Evolutionary conservation across 257 asterid genomes (phyloP), one percentile per base, ranked within the genome.

Genomic region (Mitragyna speciosa): DNA sequence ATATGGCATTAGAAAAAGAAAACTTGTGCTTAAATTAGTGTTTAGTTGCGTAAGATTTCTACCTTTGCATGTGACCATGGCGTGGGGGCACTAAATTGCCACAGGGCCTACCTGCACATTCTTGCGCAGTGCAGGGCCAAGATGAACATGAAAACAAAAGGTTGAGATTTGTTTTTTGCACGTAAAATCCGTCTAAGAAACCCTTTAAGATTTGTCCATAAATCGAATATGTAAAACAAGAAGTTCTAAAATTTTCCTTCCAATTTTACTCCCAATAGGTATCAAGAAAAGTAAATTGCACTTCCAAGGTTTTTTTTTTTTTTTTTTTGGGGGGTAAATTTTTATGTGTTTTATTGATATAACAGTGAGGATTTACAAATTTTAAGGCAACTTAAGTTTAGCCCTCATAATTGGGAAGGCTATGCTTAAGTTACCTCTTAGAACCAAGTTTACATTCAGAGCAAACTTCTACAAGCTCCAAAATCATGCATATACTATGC

Each of bases 11-110:
- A 78, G 17, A 28, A 41, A 26, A 69, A 5, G 4, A 12, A 2
- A 70, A 59, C 47, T 70, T 71, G 30, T n/a, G 52, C 52, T 66
- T 79, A 79, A 79, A 70, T 26, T 70, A 79, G 20, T 26, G 72
- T 30, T 71, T 79, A 58, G 65, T 30, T 30, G 77, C 51, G 36
- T 43, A 2, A 71, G 70, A 67, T 28, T 31, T 64, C 41, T 16
- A 24, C 20, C 12, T 26, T 56, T 78, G 72, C 82, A 78, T 78
- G 82, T 78, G 82, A 70, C 24, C 7, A 24, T 78, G n/a, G 71
- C 71, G 3, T 54, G 73, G 78, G 78, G 73, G 73, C 65, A 76
- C 47, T 43, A 12, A 22, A 58, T 54, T 56, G 54, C 56, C 69
- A 11, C 36, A 49, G 70, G 24, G 36, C 78, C 33, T 24, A 36